Percentiles rank a stretch among this genome's conserved stretches.
Conservation (phyloP, 148 eudicot genomes). For the Amaranthus palmeri region DNA sequence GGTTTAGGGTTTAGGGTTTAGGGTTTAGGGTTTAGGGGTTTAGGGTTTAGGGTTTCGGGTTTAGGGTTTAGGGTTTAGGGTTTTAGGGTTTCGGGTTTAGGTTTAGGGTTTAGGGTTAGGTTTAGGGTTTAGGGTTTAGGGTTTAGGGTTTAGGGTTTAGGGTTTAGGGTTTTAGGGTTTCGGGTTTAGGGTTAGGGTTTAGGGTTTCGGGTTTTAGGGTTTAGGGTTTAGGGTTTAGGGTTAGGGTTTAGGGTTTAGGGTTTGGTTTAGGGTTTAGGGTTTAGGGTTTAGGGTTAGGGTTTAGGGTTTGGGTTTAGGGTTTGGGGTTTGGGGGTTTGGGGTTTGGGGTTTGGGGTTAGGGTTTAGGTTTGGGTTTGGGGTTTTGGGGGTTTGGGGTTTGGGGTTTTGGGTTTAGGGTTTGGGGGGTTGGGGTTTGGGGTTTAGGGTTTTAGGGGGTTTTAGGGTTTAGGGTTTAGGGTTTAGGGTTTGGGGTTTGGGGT, state of each 20-base stretch:
- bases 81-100: no score
- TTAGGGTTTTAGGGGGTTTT: no score
- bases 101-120: constrained; percentile 17
- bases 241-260: not conserved
- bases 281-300: not conserved
- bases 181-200: constrained; percentile 27
- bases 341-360: no score
- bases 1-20: no score
- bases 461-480: no score
- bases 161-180: constrained; percentile 24
- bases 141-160: constrained; percentile 23
- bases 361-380: not conserved
- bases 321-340: no score
- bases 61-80: no score
- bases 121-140: constrained; percentile 16
- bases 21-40: no score
- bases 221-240: not conserved
- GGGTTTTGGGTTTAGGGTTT: no score
- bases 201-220: constrained; percentile 22
- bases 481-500: not conserved
- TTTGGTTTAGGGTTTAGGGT: not conserved
- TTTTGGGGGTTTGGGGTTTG: not conserved
- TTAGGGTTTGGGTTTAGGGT: not conserved
- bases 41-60: no score
- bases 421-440: no score